Evolutionary conservation across 2,329 filamentous ascomycete species (phyloP).

Genomic region (Colletotrichum sp.): DNA sequence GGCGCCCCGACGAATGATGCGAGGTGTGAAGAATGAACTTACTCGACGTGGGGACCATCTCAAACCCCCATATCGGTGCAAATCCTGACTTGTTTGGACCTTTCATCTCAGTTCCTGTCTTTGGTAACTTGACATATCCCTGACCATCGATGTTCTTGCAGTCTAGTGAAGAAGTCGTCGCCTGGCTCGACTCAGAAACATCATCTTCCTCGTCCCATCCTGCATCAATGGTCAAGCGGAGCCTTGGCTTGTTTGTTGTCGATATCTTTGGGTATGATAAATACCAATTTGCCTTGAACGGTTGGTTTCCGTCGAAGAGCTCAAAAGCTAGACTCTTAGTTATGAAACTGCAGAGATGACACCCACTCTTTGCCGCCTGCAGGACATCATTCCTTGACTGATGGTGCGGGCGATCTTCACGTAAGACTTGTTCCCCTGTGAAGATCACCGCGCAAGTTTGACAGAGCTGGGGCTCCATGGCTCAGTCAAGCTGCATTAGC

Average conservation of each 20-base stretch:
- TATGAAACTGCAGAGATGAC: not conserved
- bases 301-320: not conserved
- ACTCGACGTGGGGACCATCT: not conserved
- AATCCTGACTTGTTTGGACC: not conserved
- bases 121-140: not conserved
- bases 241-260: not conserved
- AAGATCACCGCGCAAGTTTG: not conserved
- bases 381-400: not conserved
- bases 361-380: not conserved
- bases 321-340: not conserved
- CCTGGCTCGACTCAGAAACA: not conserved
- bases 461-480: not conserved
- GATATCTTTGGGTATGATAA: not conserved
- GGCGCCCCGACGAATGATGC: fast-evolving
- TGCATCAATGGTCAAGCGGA: not conserved
- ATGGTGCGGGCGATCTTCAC: not conserved
- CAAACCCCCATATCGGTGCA: not conserved
- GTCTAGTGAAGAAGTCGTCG: not conserved
- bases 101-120: not conserved
- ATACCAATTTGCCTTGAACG: not conserved
- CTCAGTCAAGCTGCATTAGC: not conserved
- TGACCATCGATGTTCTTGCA: not conserved
- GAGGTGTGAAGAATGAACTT: not conserved
- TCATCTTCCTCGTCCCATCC: not conserved
- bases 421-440: not conserved